Evolutionary conservation across 805 yeast genomes (phyloP), one percentile per base, ranked within the genome.

Genomic region (Lipomyces chichibuensis): DNA sequence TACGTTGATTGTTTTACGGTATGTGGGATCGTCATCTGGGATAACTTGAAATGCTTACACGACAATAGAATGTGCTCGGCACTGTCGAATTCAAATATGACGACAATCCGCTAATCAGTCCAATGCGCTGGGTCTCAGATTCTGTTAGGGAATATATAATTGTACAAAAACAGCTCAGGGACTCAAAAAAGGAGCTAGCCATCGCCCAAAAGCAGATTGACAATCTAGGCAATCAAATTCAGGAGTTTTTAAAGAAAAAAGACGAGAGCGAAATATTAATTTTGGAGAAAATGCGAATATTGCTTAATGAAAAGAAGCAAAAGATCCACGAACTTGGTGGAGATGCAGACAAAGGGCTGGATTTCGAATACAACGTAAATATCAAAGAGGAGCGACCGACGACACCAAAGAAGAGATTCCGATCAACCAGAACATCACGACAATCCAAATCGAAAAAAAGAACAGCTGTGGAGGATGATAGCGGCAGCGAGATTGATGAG

Each of bases 221-320:
- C 13, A 35, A 46, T 17, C 51, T 65, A 8, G 6, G 57, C 23
- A 7, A 13, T 7, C 68, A 65, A 59, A 32, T 61, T 11, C 17
- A 53, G 29, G 63, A 61, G 33, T 61, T 65, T 52, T 29, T 65
- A 27, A 51, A 57, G 39, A 59, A 43, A 7, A 65, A 62, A 55
- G 37, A 37, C 4, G 49, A 37, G 9, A 62, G 65, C 33, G 68
- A 65, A 23, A 14, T 39, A 2, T 8, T 35, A 14, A 25, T 61
- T n/a, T 20, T 61, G 33, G 68, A 52, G 29, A 65, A 65, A 39
- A 43, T 62, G 20, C 35, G 58, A 29, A 7, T 57, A 8, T 51
- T 65, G 23, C 53, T 65, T 17, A 65, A 65, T 43, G 65, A 58
- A 23, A 65, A 65, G 65, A 65, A 65, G 57, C 33, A 37, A 27